Evolutionary conservation across 1,284 basidiomycete species (phyloP).

Genomic region (Fomitopsis betulina): DNA sequence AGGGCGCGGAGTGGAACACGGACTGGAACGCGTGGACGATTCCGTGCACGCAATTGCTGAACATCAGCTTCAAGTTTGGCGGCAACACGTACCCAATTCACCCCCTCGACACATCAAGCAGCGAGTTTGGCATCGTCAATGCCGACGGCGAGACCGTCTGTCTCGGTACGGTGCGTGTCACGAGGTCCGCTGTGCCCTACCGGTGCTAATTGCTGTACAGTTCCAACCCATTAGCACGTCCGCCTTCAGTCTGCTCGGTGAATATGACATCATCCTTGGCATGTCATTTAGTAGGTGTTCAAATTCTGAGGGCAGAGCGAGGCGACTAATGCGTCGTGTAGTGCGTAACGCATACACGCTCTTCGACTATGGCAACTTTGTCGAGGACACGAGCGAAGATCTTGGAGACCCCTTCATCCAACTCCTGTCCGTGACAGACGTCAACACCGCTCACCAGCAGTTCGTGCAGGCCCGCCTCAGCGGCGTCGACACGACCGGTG

Average conservation of each 20-base stretch:
- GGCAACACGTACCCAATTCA: conserved; percentile 65
- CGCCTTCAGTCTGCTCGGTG: conserved; percentile 69
- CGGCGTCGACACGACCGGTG: conserved; percentile 42
- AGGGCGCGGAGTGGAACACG: conserved; percentile 64
- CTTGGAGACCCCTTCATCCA: conserved; percentile 53
- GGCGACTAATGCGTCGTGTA: conserved; percentile 21
- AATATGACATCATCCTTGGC: conserved; percentile 78
- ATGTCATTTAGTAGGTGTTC: conserved; percentile 67
- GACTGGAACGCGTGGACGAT: conserved; percentile 61
- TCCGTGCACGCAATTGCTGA: conserved; percentile 68
- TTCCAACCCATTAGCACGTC: conserved; percentile 77
- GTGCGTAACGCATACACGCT: conserved; percentile 67
- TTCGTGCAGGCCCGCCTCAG: conserved; percentile 48
- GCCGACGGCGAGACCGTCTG: conserved; percentile 57
- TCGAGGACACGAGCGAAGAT: conserved; percentile 33
- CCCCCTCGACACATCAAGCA: conserved; percentile 67
- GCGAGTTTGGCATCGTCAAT: conserved; percentile 54
- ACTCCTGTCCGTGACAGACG: conserved; percentile 41
- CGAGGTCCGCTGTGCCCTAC: neutral
- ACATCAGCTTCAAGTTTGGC: conserved; percentile 66
- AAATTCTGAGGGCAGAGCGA: neutral
- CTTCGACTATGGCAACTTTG: conserved; percentile 57
- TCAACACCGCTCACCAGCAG: conserved; percentile 36
- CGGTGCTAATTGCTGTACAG: conserved; percentile 28
- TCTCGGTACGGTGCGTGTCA: conserved; percentile 55